Percentiles rank a stretch among this genome's conserved stretches.
These are phyloP conservation scores for Stygiomarasmius scandens DNA, from an alignment of 1,284 basidiomycete genomes.

Conservation along the genomic window DNA sequence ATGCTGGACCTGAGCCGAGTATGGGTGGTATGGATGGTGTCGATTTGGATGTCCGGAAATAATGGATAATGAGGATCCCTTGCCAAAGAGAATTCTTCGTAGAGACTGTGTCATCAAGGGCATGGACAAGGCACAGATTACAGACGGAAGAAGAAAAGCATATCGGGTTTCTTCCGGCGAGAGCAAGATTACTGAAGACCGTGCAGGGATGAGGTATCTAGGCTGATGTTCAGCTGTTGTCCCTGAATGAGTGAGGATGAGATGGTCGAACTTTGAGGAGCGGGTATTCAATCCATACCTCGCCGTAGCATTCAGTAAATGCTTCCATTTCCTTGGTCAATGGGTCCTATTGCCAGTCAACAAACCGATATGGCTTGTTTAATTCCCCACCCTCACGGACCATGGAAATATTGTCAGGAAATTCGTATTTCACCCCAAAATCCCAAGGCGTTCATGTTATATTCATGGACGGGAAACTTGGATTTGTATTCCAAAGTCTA, in stretches of 20 bases:
- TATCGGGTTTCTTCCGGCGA: too few relatives aligned
- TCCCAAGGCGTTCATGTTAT: conserved; percentile 41
- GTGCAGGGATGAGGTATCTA: conserved; percentile 35
- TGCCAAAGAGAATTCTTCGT: too few relatives aligned
- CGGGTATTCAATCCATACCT: conserved; percentile 51
- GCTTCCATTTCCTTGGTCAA: conserved; percentile 50
- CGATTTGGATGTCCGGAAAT: too few relatives aligned
- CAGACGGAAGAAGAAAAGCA: conserved; percentile 61
- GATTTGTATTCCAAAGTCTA: background rate
- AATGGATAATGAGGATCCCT: conserved; percentile 37
- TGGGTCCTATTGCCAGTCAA: conserved; percentile 53
- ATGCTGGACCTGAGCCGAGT: too few relatives aligned
- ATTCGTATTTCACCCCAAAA: conserved; percentile 49
- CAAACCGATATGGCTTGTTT: conserved; percentile 52
- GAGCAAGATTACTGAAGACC: too few relatives aligned
- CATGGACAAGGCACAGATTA: conserved; percentile 60
- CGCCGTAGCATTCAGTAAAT: conserved; percentile 30
- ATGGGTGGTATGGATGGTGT: too few relatives aligned
- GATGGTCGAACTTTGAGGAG: conserved; percentile 55
- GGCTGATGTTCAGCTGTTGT: conserved; percentile 16
- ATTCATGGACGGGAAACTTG: conserved; percentile 20
- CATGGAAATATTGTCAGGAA: conserved; percentile 52
- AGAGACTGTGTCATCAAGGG: conserved; percentile 50
- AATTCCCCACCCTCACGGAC: conserved; percentile 48
- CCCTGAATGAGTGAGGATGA: conserved; percentile 47